Base-by-base conservation (phyloP, 2,329 filamentous ascomycete species). In the Hymenoscyphus occultus region DNA sequence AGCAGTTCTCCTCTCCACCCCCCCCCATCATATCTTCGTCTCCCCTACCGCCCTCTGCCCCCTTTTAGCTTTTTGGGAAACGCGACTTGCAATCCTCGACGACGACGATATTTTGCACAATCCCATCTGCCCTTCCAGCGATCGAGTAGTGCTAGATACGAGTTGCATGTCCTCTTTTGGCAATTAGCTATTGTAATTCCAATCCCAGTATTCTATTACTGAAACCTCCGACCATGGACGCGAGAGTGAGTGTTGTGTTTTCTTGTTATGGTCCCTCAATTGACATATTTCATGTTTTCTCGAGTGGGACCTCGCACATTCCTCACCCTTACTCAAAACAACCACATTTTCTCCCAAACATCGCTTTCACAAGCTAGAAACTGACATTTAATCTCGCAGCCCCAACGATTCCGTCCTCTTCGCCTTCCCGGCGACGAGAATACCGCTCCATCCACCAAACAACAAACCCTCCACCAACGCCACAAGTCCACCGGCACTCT, bases 401-500 rank as follows among this genome's bases (percentile, higher is more conserved):
- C 91, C 68, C 89, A 90, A 77, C 85, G 90, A 77, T 85, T 81
- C 71, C 84, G 87, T 74, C 77, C 80, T 59, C 77, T 87, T 76
- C 84, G 85, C 76, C 80, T 84, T 73, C 83, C 83, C 75, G 81
- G 80, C 61, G 90, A 92, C 79, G 92, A 96, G 78, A 95, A 95
- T 77, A 78, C 82, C 65, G 77, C 81, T 60, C 79, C 82, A 62
- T 31, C 35, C 12, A 76, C 80, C 62, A 78, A 81, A 66, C 84
- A 84, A 71, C 87, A 87, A 75, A 80, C 84, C 62, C 80, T 93
- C 67, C 91, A 96, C 72, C 88, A 92, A 72, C 89, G 90, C 68
- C 89, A 92, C 79, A 96, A 96, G 78, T 96, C 93, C 9, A 88
- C 87, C 77, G 77, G 89, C 78, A 78, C 84, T 83, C 70, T 91